phyloP scores from a whole-genome alignment of 2,329 filamentous ascomycete genomes.

The Aureobasidium melanogenum region DNA sequence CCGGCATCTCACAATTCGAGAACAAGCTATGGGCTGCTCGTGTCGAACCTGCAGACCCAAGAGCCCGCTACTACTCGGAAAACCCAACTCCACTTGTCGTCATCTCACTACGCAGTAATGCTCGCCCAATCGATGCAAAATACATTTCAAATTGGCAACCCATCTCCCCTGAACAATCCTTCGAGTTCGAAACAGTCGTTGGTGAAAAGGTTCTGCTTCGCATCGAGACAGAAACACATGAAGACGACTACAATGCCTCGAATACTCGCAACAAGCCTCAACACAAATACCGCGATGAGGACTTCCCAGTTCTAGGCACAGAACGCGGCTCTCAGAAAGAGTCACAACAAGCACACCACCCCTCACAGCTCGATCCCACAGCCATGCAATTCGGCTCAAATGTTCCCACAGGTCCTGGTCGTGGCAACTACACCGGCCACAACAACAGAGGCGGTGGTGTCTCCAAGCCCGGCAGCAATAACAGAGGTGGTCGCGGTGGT shows the following conservation, averaged over 20 bases:
- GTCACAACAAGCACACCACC: slow-evolving; percentile 20
- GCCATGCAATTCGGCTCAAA: not conserved
- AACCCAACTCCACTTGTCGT: slow-evolving; percentile 72
- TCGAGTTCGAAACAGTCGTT: slow-evolving; percentile 74
- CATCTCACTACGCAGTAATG: slow-evolving; percentile 66
- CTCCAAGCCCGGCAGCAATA: slow-evolving; percentile 19
- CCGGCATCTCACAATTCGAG: slow-evolving; percentile 64
- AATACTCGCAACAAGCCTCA: slow-evolving; percentile 43
- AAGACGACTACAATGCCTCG: slow-evolving; percentile 51
- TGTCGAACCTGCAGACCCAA: slow-evolving; percentile 61
- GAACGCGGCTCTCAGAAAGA: not conserved
- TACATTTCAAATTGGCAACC: slow-evolving; percentile 69
- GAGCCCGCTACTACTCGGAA: slow-evolving; percentile 65
- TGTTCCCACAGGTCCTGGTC: slow-evolving; percentile 22
- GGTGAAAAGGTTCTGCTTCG: slow-evolving; percentile 78
- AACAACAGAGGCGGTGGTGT: slow-evolving; percentile 30
- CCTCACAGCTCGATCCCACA: slow-evolving; percentile 18
- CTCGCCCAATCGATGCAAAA: slow-evolving; percentile 68
- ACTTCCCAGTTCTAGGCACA: slow-evolving; percentile 26
- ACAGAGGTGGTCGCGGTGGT: slow-evolving; percentile 30
- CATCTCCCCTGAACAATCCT: slow-evolving; percentile 58
- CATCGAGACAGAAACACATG: slow-evolving; percentile 60
- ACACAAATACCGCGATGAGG: slow-evolving; percentile 40
- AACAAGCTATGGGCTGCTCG: slow-evolving; percentile 81
- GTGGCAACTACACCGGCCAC: slow-evolving; percentile 16